A percentile compares a stretch with the other conserved stretches of the same genome.
Conservation (phyloP, 176 grass and related monocot genomes). For the Aegilops sharonensis region DNA sequence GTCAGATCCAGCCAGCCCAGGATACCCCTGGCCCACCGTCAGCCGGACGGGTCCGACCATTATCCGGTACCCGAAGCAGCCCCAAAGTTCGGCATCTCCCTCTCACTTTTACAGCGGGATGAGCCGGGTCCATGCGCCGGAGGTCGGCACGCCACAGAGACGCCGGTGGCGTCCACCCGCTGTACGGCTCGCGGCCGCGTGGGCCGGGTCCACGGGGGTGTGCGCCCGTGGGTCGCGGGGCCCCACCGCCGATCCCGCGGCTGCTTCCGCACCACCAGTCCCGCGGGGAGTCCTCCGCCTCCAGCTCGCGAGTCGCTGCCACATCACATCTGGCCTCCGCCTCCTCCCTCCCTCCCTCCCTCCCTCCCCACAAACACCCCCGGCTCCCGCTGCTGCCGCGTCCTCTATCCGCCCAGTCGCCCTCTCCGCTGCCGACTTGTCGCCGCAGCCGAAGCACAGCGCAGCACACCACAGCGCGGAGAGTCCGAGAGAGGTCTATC, state of each 20-base stretch:
- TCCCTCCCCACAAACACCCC: not conserved
- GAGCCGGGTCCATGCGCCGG: not conserved
- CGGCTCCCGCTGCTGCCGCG: not conserved
- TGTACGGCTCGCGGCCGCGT: not conserved
- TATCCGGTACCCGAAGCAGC: not conserved
- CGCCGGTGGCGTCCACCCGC: fast-evolving
- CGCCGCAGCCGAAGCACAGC: not conserved
- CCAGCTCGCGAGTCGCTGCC: not conserved
- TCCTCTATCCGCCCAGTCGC: not conserved
- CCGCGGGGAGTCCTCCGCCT: not conserved
- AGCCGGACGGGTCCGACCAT: fast-evolving
- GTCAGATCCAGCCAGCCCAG: not conserved
- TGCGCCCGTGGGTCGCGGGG: not conserved
- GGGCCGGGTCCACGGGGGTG: not conserved
- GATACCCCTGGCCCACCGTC: not conserved
- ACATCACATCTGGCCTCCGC: slow-evolving; percentile 10
- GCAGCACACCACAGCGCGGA: not conserved
- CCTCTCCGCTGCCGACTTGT: not conserved
- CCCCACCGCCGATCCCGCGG: slow-evolving; percentile 9
- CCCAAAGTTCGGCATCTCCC: not conserved
- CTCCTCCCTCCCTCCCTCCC: not conserved
- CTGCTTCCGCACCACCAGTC: slow-evolving; percentile 29
- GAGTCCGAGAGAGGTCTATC: not conserved
- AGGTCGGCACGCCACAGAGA: not conserved
- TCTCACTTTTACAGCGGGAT: not conserved